Evolutionary conservation across 2,329 filamentous ascomycete species (phyloP), one percentile per base, ranked within the genome.

Genomic region (Penicillium crustosum): DNA sequence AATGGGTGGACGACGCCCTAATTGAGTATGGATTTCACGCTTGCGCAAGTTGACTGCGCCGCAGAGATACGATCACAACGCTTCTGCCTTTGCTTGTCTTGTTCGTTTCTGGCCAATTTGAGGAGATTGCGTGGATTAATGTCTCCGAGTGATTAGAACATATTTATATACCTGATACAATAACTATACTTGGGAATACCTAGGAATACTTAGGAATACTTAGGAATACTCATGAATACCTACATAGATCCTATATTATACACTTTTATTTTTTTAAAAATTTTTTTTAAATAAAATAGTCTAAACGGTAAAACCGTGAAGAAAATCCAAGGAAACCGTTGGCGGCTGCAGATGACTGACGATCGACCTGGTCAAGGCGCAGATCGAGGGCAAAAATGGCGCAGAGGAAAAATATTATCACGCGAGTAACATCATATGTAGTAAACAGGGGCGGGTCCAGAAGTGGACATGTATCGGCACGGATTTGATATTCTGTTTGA

Each of bases 321-420:
- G 61, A 60, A 60, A 53, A 60, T 57, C 57, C 41, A 53, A 43
- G 31, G 12, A 58, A 61, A 53, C 56, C 58, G 62, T 64, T 60
- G 54, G 59, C 49, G 42, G 47, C 57, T 64, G 56, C 58, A 61
- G 62, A 63, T 61, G 55, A 62, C 55, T 54, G 61, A 59, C 53
- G 55, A 61, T 61, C 56, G 23, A 19, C 52, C 29, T 53, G 53
- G 50, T 52, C 51, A 57, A 47, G 38, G 50, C 55, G 53, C 25
- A 49, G 54, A 58, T 57, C 59, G 52, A 55, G 42, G 38, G 25
- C 23, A 53, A 53, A 53, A 51, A 55, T 60, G 58, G 19, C 49
- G 48, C 43, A 57, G 43, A 35, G 35, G 29, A 19, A 33, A 41
- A 27, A 38, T 27, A 35, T 38, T 51, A 52, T 56, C 57, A 59